Evolutionary conservation across 192 early-diverging fungal species (phyloP).

Genomic region (Linnemannia hyalina): DNA sequence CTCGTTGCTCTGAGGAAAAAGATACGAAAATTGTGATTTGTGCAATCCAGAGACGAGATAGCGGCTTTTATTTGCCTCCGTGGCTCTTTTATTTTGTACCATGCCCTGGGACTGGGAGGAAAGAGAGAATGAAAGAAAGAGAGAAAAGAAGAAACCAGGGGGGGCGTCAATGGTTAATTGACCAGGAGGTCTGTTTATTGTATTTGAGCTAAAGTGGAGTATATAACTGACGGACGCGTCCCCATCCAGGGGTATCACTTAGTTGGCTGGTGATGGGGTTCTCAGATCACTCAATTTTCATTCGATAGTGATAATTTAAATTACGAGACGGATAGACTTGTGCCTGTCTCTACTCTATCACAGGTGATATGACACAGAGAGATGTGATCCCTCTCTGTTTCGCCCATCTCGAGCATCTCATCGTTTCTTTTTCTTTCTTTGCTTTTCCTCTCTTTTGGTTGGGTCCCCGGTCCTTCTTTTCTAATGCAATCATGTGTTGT

Average conservation of each 20-base stretch:
- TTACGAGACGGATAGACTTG: background rate
- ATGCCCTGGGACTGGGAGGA: background rate
- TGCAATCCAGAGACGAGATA: background rate
- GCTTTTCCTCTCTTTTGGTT: background rate
- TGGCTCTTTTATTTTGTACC: background rate
- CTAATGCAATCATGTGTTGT: background rate
- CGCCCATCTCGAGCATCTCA: background rate
- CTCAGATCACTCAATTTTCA: conserved; percentile 7
- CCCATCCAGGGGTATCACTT: background rate
- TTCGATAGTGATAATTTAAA: background rate
- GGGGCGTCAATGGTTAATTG: background rate
- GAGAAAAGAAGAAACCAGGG: background rate
- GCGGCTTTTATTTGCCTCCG: background rate
- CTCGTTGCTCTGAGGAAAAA: background rate
- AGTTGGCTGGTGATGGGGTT: background rate
- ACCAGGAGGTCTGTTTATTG: background rate
- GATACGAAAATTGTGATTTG: background rate
- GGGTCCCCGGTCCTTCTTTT: background rate
- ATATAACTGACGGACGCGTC: background rate
- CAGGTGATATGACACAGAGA: background rate
- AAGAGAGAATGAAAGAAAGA: background rate
- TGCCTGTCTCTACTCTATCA: too few species aligned
- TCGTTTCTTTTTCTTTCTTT: background rate
- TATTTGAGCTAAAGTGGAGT: background rate
- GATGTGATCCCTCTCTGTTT: conserved; percentile 1